Base-by-base conservation (phyloP, 441 rosid species). In the Populus hybrid region DNA sequence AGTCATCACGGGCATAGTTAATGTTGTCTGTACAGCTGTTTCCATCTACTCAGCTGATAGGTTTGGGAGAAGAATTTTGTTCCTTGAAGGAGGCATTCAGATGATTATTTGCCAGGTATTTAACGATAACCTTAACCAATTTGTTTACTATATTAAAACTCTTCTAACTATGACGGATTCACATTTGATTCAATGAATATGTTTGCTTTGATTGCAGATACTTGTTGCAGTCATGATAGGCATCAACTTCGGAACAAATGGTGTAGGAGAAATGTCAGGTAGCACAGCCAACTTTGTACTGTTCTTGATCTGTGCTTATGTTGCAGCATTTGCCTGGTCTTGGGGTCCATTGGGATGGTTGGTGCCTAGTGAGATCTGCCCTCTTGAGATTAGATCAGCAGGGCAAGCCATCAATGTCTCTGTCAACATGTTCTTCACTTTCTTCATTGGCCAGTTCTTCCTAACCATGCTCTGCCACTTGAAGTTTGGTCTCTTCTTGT, bases 301-400 rank as follows among this genome's bases (percentile, higher is more conserved):
- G 70, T 75, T 84, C 50, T 77, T 88, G 73, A 83, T 88, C 21
- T 90, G 90, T 64, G 69, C 54, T 30, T 88, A 84, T 21, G 93
- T 90, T 6, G 89, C 87, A 0, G 90, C 88, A 35, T 90, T 86
- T 69, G 89, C 90, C 6, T 88, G 93, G 93, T 90, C 93, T 6
- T 90, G 93, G 91, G 91, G 91, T 20, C 93, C 93, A 8, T 75
- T 89, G 70, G 93, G 90, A 34, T 89, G 91, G 57, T 12, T 46
- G 11, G 57, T 46, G 57, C 57, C 57, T 14, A 46, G 57, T 46
- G 57, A 46, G 10, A 46, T 46, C 57, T 46, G 57, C 57, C 57
- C 57, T 46, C 57, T 46, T 12, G 57, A 46, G 57, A 46, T 46
- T 4, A 46, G 57, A 46, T 46, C 57, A 46, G 57, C 57, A 46